These are phyloP conservation scores for Thraustotheca clavata DNA, from an alignment of 352 stramenopile species.

Conservation along the genomic window DNA sequence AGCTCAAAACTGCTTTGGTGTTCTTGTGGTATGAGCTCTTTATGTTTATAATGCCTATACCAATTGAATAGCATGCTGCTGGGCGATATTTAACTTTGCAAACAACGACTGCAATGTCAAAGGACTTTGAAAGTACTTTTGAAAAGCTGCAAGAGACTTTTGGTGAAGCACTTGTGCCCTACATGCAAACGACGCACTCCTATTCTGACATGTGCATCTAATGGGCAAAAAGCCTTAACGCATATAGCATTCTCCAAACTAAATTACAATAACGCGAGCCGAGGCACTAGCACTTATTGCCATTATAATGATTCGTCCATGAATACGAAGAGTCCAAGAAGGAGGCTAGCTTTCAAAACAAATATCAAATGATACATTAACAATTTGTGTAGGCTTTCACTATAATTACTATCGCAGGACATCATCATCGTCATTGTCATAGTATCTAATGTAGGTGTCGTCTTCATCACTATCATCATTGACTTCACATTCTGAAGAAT, in stretches of 20 bases:
- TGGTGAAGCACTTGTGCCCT: slow-evolving; percentile 66
- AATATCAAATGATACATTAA: too few species aligned
- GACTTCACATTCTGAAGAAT: too few species aligned
- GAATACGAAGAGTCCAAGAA: too few species aligned
- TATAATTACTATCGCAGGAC: not conserved
- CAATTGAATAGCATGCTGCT: slow-evolving; percentile 46
- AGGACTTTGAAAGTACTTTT: slow-evolving; percentile 40
- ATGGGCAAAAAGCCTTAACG: not conserved
- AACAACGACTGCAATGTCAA: slow-evolving; percentile 29
- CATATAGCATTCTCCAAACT: too few species aligned
- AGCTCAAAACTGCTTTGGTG: slow-evolving; percentile 80
- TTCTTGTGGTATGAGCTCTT: slow-evolving; percentile 51
- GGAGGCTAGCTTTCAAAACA: too few species aligned
- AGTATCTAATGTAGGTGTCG: not conserved
- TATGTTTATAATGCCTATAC: not conserved
- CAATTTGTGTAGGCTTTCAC: too few species aligned
- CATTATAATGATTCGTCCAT: too few species aligned
- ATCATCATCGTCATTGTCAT: not conserved
- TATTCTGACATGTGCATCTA: not conserved
- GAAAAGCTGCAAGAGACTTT: slow-evolving; percentile 67
- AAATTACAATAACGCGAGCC: too few species aligned
- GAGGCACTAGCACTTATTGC: too few species aligned
- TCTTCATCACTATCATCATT: not conserved
- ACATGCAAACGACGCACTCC: slow-evolving; percentile 27
- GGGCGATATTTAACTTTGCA: slow-evolving; percentile 72